A percentile compares a stretch with the other conserved stretches of the same genome.
These are phyloP conservation scores for Hypoxylon fragiforme DNA, from an alignment of 495 filamentous ascomycete species.

Conservation along the genomic window DNA sequence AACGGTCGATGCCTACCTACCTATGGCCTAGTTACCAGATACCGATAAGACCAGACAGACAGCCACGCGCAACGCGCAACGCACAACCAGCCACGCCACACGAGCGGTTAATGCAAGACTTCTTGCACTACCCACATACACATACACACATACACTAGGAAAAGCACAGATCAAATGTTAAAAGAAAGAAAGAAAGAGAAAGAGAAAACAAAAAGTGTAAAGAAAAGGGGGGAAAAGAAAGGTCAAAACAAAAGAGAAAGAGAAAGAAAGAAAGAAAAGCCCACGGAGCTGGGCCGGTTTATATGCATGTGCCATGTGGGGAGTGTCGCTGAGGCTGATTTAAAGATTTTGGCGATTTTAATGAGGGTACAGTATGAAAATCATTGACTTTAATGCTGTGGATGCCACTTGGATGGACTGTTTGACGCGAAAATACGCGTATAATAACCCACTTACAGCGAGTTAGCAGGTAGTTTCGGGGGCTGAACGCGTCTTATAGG, in stretches of 20 bases:
- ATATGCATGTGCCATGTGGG: slow-evolving; percentile 24
- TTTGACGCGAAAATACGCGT: slow-evolving; percentile 31
- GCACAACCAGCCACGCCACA: slow-evolving; percentile 19
- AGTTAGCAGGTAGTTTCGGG: too few relatives aligned
- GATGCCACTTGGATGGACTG: too few relatives aligned
- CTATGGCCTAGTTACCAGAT: too few relatives aligned
- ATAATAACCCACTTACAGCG: neutral
- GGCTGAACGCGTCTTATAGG: slow-evolving; percentile 12
- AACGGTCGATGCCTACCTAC: too few relatives aligned
- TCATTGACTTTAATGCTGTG: too few relatives aligned
- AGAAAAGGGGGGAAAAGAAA: slow-evolving; percentile 42
- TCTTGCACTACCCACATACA: slow-evolving; percentile 18
- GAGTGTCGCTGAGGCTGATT: slow-evolving; percentile 22
- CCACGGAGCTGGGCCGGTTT: slow-evolving; percentile 5
- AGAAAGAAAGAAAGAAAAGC: slow-evolving; percentile 51
- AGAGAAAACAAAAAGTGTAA: slow-evolving; percentile 36
- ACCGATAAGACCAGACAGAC: too few relatives aligned
- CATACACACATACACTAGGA: too few relatives aligned
- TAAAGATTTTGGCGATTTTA: slow-evolving; percentile 2
- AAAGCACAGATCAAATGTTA: too few relatives aligned
- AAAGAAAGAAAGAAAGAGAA: slow-evolving; percentile 49
- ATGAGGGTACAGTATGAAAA: too few relatives aligned
- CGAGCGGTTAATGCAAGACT: slow-evolving; percentile 26
- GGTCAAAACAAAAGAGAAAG: slow-evolving; percentile 47
- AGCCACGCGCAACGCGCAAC: too few relatives aligned